Evolutionary conservation across 2,329 filamentous ascomycete genomes (phyloP).

Genomic region (Mariannaea elegans): DNA sequence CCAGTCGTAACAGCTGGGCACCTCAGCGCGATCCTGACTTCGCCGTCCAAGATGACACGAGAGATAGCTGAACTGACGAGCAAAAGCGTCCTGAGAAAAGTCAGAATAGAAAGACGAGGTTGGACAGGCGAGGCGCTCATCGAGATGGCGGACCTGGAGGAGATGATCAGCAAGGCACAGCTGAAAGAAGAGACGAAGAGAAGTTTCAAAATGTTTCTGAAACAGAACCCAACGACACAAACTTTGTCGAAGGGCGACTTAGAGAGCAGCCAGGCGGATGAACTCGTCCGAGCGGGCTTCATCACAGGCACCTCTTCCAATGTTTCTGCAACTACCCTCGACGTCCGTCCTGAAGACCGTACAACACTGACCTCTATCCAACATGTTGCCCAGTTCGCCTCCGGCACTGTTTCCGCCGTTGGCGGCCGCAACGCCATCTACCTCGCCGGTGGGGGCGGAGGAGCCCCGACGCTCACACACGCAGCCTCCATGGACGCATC

Average conservation of each 20-base stretch:
- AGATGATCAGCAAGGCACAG: constrained; percentile 50
- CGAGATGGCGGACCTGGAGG: constrained; percentile 64
- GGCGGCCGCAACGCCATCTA: constrained; percentile 74
- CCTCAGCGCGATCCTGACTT: constrained; percentile 68
- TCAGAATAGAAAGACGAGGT: constrained; percentile 70
- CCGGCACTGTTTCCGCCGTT: constrained; percentile 74
- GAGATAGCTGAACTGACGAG: constrained; percentile 70
- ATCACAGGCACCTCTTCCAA: constrained; percentile 59
- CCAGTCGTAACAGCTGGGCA: constrained; percentile 73
- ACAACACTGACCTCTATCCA: constrained; percentile 68
- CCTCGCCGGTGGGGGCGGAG: constrained; percentile 66
- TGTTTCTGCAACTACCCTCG: constrained; percentile 48
- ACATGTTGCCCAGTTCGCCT: constrained; percentile 70
- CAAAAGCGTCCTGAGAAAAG: constrained; percentile 65
- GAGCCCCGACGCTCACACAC: constrained; percentile 42
- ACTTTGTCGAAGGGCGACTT: constrained; percentile 46
- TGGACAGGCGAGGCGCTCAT: constrained; percentile 72
- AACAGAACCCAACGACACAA: constrained; percentile 56
- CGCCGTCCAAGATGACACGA: constrained; percentile 72
- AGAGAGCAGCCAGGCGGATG: constrained; percentile 57
- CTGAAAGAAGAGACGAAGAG: constrained; percentile 55
- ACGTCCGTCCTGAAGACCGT: constrained; percentile 61
- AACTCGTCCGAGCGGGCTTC: constrained; percentile 73
- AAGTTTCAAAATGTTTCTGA: constrained; percentile 62
- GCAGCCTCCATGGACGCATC: constrained; percentile 27